Percentiles rank a stretch among this genome's conserved stretches.
phyloP scores from a whole-genome alignment of 169 alveolate genomes.

The Eimeria acervulina region DNA sequence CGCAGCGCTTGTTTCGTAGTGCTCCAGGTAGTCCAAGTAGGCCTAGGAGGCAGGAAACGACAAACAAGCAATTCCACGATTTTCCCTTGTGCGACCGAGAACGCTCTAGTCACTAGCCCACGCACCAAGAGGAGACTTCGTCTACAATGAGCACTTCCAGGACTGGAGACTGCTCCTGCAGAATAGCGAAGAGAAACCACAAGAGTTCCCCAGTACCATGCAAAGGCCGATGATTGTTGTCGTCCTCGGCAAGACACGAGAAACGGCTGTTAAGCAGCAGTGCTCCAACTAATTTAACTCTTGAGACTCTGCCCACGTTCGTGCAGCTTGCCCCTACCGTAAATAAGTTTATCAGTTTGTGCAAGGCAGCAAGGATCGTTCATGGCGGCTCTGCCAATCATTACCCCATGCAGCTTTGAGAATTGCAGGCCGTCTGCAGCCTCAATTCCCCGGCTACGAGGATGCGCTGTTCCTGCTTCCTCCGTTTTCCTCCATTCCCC shows the following conservation, averaged over 20 bases:
- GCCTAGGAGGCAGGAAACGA: constrained; percentile 44
- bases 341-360: constrained; percentile 81
- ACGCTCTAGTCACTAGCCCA: background rate
- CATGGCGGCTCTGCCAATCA: constrained; percentile 88
- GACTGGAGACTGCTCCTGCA: constrained; percentile 47
- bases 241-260: too few relatives aligned
- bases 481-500: constrained; percentile 78
- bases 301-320: background rate
- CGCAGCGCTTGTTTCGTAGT: constrained; percentile 31
- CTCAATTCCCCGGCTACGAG: background rate
- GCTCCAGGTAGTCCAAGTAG: constrained; percentile 73
- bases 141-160: constrained; percentile 48
- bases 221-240: background rate
- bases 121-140: constrained; percentile 57
- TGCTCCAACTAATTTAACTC: background rate
- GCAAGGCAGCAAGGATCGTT: constrained; percentile 85
- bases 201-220: background rate
- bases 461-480: background rate
- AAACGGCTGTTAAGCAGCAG: background rate
- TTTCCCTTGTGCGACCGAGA: background rate
- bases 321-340: constrained; percentile 67
- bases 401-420: constrained; percentile 83
- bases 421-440: background rate
- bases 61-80: background rate
- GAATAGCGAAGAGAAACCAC: background rate